These are phyloP conservation scores for Pleurotus platypus DNA, from an alignment of 768 basidiomycete genomes.

Conservation along the genomic window DNA sequence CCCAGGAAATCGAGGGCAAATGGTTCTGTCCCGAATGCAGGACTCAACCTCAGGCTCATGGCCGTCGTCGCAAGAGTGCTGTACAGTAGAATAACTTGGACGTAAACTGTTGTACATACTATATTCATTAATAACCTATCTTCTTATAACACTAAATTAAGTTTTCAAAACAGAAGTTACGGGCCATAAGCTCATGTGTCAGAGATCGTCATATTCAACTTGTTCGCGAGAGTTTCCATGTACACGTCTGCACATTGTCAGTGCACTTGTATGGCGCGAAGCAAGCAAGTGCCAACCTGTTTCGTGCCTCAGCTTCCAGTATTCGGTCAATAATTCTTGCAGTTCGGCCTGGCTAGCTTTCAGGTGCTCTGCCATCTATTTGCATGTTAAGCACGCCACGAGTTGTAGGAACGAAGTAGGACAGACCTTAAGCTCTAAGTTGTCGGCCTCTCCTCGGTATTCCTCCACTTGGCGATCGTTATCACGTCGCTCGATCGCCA, in stretches of 20 bases:
- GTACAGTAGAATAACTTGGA: too few relatives aligned
- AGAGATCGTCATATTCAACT: conserved; percentile 53
- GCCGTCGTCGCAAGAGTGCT: too few relatives aligned
- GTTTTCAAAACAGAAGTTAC: too few relatives aligned
- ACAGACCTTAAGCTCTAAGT: conserved; percentile 61
- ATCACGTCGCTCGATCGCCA: conserved; percentile 71
- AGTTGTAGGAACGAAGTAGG: neutral
- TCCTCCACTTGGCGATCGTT: conserved; percentile 81
- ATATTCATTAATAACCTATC: too few relatives aligned
- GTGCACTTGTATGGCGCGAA: conserved; percentile 1
- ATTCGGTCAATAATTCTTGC: conserved; percentile 78
- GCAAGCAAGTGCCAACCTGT: conserved; percentile 46
- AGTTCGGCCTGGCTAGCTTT: conserved; percentile 73
- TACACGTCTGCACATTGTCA: conserved; percentile 56
- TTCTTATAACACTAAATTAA: too few relatives aligned
- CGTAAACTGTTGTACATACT: too few relatives aligned
- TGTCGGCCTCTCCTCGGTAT: conserved; percentile 64
- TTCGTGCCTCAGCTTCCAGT: conserved; percentile 76
- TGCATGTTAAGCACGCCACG: neutral
- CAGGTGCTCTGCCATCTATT: conserved; percentile 73
- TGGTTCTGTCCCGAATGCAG: conserved; percentile 76
- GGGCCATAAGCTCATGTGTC: too few relatives aligned
- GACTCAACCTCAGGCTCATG: neutral
- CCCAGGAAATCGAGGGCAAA: conserved; percentile 51
- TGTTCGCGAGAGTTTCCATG: conserved; percentile 84